Evolutionary conservation across 352 stramenopile genomes (phyloP), one percentile per base, ranked within the genome.

Genomic region (Thalassiosira hispida): DNA sequence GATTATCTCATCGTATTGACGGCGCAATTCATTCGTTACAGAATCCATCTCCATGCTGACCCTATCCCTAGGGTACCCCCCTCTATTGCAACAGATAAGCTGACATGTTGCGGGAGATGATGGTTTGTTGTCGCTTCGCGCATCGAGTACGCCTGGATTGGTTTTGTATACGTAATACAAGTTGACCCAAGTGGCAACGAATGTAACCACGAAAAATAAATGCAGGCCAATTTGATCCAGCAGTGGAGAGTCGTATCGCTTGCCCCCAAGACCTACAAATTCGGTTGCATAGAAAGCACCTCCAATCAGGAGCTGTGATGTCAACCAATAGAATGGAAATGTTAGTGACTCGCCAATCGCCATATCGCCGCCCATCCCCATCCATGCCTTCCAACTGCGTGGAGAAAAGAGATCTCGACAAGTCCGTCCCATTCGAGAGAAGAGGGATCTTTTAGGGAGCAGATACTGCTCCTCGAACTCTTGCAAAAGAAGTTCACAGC

Each of bases 301-400:
- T n/a, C 69, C 74, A 7, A 91, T 12, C 0, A 85, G 16, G 29
- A 90, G 83, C 31, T 92, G 74, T 4, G 62, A 27, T 16, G 86
- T 68, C 55, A 92, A 83, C 79, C 91, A 90, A 49, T 88, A 92
- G 69, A 91, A 92, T 27, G 90, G 90, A 56, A 90, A 91, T 25
- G 81, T 90, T 33, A 79, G 84, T 18, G 79, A 74, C 59, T 90
- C 79, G 35, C 87, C 78, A 31, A 75, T 56, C 11, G 77, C 65
- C 20, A 86, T 61, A 25, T 91, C 81, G 53, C 83, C 70, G 38
- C 67, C 44, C 67, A 85, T 77, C 29, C 87, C 86, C 76, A 92
- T 86, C 87, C 87, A 93, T 3, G 49, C 67, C 64, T 86, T 86
- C 86, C 87, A 92, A 18, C 49, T 83, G 20, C 79, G 77, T 27